These are phyloP conservation scores for Colletotrichum noveboracense DNA, from an alignment of 2,329 filamentous ascomycete genomes.

Conservation along the genomic window DNA sequence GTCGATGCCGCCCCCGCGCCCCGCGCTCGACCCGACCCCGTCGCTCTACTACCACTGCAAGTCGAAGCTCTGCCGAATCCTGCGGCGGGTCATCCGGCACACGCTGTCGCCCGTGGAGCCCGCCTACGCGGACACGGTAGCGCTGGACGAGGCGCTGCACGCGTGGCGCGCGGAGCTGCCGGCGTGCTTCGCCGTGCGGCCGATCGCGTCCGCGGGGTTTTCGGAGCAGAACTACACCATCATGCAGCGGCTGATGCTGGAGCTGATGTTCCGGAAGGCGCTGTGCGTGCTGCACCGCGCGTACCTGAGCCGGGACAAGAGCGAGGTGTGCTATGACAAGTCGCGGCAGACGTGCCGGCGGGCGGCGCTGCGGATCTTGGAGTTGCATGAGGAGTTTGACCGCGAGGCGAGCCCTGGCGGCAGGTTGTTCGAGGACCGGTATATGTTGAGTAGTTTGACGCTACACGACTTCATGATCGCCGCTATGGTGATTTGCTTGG, in stretches of 20 bases:
- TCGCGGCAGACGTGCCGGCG: slow-evolving; percentile 48
- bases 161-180: slow-evolving; percentile 43
- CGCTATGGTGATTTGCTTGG: slow-evolving; percentile 63
- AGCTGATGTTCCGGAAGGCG: slow-evolving; percentile 53
- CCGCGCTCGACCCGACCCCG: slow-evolving; percentile 47
- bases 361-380: slow-evolving; percentile 48
- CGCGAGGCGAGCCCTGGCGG: slow-evolving; percentile 52
- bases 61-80: slow-evolving; percentile 45
- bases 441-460: slow-evolving; percentile 58
- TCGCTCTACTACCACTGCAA: slow-evolving; percentile 48
- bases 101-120: slow-evolving; percentile 41
- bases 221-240: slow-evolving; percentile 49
- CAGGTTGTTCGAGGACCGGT: slow-evolving; percentile 55
- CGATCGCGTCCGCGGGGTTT: slow-evolving; percentile 47
- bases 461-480: slow-evolving; percentile 64
- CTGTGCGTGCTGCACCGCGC: slow-evolving; percentile 56
- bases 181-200: slow-evolving; percentile 41
- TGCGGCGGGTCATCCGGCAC: slow-evolving; percentile 47
- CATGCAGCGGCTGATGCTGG: slow-evolving; percentile 53
- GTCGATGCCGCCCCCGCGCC: slow-evolving; percentile 46
- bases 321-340: slow-evolving; percentile 37
- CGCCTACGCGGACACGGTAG: slow-evolving; percentile 38
- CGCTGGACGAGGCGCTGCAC: slow-evolving; percentile 45
- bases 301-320: slow-evolving; percentile 45
- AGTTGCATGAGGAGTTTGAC: slow-evolving; percentile 53